Base-by-base conservation (phyloP, 225 moss, liverwort and hornwort species). In the Neckera pumila region DNA sequence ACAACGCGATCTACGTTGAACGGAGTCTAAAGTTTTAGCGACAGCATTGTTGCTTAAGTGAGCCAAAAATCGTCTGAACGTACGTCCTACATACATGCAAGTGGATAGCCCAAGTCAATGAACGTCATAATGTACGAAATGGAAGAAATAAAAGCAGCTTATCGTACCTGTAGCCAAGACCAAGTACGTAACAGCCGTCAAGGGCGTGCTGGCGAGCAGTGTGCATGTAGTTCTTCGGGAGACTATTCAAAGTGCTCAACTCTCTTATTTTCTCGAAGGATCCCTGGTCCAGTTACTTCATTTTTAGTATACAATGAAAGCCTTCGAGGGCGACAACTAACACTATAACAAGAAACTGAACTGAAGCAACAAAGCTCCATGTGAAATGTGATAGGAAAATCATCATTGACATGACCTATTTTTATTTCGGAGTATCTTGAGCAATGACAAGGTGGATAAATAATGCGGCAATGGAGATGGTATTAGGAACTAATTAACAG, bases 101-200 rank as follows among this genome's bases (percentile, higher is more conserved):
- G 69, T 88, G 86, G 80, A 88, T 38, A 47, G 20, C n/a, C 71
- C 51, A 73, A 71, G 82, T 12, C 31, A 21, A 51, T 45, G 71
- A 83, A 70, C 47, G 74, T 87, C 80, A 40, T 18, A 31, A 67
- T 70, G 17, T 76, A 71, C 31, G 27, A 89, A 66, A 76, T 67
- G 71, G 64, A 42, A 89, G 72, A 40, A 27, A 84, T 5, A 81
- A 56, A 42, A 63, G 75, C 30, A 90, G 54, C 40, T 87, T 57
- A 76, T 59, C 89, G 80, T 91, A 96, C 95, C 96, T 96, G 81
- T 94, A 90, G 76, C 94, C 91, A 89, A 97, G 89, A 81, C 97
- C 95, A 88, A 97, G 94, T 38, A 96, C 96, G 79, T 97, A 97
- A 90, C 97, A 97, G 71, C 97, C 97, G 88, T 95, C 91, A 62